Percentiles rank a stretch among this genome's conserved stretches.
phyloP scores from a whole-genome alignment of 2,329 filamentous ascomycete species.

The Xenosphaeropsis pyriputrescens region DNA sequence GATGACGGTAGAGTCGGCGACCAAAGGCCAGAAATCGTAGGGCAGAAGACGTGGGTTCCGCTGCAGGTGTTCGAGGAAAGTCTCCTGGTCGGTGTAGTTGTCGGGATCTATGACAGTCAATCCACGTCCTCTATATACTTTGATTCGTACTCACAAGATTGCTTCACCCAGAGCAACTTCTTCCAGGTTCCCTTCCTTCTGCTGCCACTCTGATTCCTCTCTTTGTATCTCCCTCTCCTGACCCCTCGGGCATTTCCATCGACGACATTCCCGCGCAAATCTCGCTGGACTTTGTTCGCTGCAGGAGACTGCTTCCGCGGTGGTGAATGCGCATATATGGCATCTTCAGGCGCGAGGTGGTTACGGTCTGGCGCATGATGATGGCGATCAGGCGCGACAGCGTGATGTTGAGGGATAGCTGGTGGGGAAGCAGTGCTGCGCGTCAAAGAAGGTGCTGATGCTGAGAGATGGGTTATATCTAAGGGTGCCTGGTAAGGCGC shows the following conservation, averaged over 20 bases:
- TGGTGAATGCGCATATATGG: constrained; percentile 50
- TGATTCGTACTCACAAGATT: constrained; percentile 51
- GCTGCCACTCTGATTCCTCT: constrained; percentile 30
- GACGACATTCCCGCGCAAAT: too few species aligned
- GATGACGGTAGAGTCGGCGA: constrained; percentile 90
- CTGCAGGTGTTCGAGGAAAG: constrained; percentile 91
- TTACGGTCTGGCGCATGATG: constrained; percentile 43
- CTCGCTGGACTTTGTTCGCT: constrained; percentile 4
- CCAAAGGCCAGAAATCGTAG: constrained; percentile 96
- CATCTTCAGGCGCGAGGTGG: constrained; percentile 73
- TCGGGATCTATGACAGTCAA: constrained; percentile 57
- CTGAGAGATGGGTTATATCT: constrained; percentile 5
- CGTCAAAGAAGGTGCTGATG: constrained; percentile 6
- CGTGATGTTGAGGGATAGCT: constrained; percentile 1
- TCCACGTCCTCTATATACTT: background rate
- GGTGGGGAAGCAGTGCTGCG: constrained; percentile 11
- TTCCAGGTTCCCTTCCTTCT: constrained; percentile 68
- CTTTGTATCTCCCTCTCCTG: constrained; percentile 12
- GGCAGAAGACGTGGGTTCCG: constrained; percentile 85
- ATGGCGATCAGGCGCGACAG: constrained; percentile 32
- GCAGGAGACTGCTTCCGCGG: constrained; percentile 31
- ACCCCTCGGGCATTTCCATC: background rate
- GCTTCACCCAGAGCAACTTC: constrained; percentile 96
- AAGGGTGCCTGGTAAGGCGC: constrained; percentile 14
- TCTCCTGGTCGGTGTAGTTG: constrained; percentile 95